Conservation (phyloP, 441 rosid genomes). For the Pelargonium cotyledonis region DNA sequence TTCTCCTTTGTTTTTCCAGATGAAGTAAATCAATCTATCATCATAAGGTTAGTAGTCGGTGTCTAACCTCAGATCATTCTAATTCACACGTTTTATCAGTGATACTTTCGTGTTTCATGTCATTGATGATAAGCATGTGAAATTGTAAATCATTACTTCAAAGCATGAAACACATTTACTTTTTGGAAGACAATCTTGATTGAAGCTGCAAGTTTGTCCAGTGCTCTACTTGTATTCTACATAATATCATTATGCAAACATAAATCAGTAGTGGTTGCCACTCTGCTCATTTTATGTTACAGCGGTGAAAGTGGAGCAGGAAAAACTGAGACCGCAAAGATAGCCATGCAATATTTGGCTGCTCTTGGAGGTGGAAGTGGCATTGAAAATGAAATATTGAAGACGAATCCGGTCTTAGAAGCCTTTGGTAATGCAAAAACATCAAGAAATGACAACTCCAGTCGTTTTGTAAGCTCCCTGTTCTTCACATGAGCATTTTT, state of each 20-base stretch:
- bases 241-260: not conserved
- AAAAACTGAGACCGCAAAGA: conserved; percentile 98
- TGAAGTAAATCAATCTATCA: conserved; percentile 98
- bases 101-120: too few species aligned
- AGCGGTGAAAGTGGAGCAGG: conserved; percentile 99
- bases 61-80: conserved; percentile 7
- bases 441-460: conserved; percentile 88
- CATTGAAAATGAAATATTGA: conserved; percentile 90
- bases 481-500: conserved; percentile 21
- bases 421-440: conserved; percentile 99
- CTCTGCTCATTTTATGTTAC: conserved; percentile 28
- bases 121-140: too few species aligned
- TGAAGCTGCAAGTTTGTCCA: too few species aligned
- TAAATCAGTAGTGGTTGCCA: conserved; percentile 7
- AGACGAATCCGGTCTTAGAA: conserved; percentile 95
- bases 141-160: too few species aligned
- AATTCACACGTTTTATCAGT: not conserved
- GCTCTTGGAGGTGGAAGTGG: conserved; percentile 99
- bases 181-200: too few species aligned
- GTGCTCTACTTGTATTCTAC: not conserved
- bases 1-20: conserved; percentile 48
- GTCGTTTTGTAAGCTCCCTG: conserved; percentile 85
- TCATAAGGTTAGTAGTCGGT: conserved; percentile 69
- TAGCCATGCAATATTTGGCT: conserved; percentile 99
- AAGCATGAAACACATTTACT: too few species aligned